phyloP scores from a whole-genome alignment of 345 rosid genomes.

The Lepidium africanum region DNA sequence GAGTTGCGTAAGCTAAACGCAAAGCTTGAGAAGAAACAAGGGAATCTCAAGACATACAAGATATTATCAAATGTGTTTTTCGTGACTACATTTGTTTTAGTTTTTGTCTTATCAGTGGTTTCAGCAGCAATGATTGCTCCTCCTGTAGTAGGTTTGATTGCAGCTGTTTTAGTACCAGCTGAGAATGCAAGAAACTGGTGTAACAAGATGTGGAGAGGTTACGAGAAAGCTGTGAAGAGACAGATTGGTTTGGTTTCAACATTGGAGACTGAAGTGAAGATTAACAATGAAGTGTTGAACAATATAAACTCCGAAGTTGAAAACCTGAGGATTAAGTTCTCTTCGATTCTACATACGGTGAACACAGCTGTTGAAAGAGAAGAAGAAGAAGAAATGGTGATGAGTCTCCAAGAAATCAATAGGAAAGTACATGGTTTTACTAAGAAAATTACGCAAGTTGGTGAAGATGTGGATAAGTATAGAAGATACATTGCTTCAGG shows the following conservation, averaged over 20 bases:
- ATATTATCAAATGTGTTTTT: constrained; percentile 58
- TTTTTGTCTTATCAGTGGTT: constrained; percentile 60
- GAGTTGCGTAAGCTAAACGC: constrained; percentile 35
- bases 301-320: constrained; percentile 35
- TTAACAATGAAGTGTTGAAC: constrained; percentile 47
- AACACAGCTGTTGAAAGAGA: constrained; percentile 40
- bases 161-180: constrained; percentile 36
- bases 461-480: constrained; percentile 46
- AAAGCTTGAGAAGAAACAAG: constrained; percentile 65
- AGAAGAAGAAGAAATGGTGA: constrained; percentile 32
- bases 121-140: constrained; percentile 68
- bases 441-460: constrained; percentile 45
- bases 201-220: constrained; percentile 43
- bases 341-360: constrained; percentile 24
- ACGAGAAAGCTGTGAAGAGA: constrained; percentile 44
- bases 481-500: constrained; percentile 49
- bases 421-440: constrained; percentile 41
- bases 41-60: constrained; percentile 54
- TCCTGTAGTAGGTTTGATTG: constrained; percentile 44
- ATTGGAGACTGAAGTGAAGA: constrained; percentile 29
- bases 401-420: constrained; percentile 56
- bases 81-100: constrained; percentile 50
- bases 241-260: constrained; percentile 35
- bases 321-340: constrained; percentile 34
- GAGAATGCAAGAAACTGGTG: constrained; percentile 65